phyloP scores from a whole-genome alignment of 495 filamentous ascomycete genomes.

The Staphylotrichum longicolle region DNA sequence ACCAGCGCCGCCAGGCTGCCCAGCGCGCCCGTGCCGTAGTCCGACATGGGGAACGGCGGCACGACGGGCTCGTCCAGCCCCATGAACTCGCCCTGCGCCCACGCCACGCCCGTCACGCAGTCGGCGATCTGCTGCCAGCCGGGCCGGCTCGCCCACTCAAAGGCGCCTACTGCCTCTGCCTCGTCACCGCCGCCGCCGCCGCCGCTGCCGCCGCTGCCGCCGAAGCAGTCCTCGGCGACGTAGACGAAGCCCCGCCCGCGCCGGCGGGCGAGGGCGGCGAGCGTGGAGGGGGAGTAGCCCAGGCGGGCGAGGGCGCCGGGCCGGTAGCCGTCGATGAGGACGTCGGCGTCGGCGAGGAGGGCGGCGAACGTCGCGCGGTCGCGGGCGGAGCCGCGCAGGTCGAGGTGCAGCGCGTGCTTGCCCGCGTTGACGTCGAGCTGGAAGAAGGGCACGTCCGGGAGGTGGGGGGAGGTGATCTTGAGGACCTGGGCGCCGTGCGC shows the following conservation, averaged over 20 bases:
- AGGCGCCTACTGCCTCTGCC: constrained; percentile 18
- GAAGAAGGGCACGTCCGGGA: constrained; percentile 76
- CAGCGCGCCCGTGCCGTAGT: constrained; percentile 71
- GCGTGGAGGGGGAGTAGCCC: constrained; percentile 56
- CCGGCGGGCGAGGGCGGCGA: constrained; percentile 50
- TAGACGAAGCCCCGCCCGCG: constrained; percentile 64
- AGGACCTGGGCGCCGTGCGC: constrained; percentile 68
- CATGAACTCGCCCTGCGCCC: constrained; percentile 74
- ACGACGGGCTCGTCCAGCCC: constrained; percentile 67
- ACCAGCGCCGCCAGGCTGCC: constrained; percentile 62
- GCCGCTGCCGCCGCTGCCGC: constrained; percentile 35
- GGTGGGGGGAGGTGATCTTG: constrained; percentile 65
- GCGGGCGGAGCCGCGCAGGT: constrained; percentile 50
- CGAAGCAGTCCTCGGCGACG: constrained; percentile 73
- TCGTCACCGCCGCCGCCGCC: not conserved
- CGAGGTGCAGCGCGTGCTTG: constrained; percentile 54
- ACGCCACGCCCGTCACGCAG: constrained; percentile 59
- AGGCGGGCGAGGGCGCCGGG: constrained; percentile 64
- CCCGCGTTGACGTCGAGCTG: constrained; percentile 77
- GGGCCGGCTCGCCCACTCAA: constrained; percentile 47
- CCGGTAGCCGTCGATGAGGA: constrained; percentile 65
- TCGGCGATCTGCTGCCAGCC: constrained; percentile 64
- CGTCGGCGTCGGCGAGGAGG: constrained; percentile 58
- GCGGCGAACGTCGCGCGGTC: constrained; percentile 57
- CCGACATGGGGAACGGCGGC: constrained; percentile 77